Conservation (phyloP, 768 basidiomycete species). For the Flagelloscypha sp. region DNA sequence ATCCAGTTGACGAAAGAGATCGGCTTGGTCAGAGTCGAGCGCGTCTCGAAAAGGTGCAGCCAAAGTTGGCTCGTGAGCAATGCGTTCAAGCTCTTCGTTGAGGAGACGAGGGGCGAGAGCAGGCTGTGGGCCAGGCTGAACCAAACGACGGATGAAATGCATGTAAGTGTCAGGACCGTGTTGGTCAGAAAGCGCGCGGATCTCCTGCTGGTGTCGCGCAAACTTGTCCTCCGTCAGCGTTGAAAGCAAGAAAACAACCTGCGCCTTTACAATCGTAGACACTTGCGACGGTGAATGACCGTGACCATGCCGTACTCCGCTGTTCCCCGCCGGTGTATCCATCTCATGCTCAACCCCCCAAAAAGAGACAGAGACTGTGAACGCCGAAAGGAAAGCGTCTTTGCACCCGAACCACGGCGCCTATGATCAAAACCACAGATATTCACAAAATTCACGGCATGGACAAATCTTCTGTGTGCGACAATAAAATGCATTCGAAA, state of each 20-base stretch:
- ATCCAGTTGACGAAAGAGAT: constrained; percentile 77
- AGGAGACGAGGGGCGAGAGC: constrained; percentile 78
- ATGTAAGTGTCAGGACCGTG: constrained; percentile 96
- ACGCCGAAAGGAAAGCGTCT: too few relatives aligned
- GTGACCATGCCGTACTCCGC: too few relatives aligned
- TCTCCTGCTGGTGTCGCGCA: constrained; percentile 88
- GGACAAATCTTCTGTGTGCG: too few relatives aligned
- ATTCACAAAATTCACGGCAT: too few relatives aligned
- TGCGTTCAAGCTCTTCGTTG: constrained; percentile 80
- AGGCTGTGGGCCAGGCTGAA: constrained; percentile 62
- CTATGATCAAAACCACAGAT: too few relatives aligned
- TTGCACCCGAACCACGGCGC: too few relatives aligned
- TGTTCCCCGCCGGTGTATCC: too few relatives aligned
- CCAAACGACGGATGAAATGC: constrained; percentile 94
- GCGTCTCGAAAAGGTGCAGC: constrained; percentile 88
- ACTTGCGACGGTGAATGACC: too few relatives aligned
- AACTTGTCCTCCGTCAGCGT: constrained; percentile 97
- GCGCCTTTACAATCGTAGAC: constrained; percentile 91
- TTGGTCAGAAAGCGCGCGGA: constrained; percentile 90
- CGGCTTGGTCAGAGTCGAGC: constrained; percentile 81
- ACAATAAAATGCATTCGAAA: too few relatives aligned
- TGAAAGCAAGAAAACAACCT: constrained; percentile 95
- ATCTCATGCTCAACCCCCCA: too few relatives aligned
- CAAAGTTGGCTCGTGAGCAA: constrained; percentile 84
- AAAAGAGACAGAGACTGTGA: too few relatives aligned